Evolutionary conservation across 495 filamentous ascomycete species (phyloP), one percentile per base, ranked within the genome.

Genomic region (Lichenothelia convexa): DNA sequence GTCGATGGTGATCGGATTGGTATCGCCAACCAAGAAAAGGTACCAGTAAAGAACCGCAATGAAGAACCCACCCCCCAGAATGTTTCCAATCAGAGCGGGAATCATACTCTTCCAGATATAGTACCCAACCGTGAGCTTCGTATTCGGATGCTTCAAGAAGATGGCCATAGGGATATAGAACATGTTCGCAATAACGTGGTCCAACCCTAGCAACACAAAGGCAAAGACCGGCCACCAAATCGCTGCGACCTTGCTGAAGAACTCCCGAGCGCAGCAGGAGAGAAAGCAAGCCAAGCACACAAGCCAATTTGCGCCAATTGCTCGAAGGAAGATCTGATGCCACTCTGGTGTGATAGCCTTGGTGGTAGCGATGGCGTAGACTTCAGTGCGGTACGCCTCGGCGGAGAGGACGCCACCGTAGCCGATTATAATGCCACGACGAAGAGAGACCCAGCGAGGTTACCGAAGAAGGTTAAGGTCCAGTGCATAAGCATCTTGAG

Each of bases 71-170:
- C n/a, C n/a, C n/a, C 24, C 71, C n/a, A 77, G 39, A 21, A 67
- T 61, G 43, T 75, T 78, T 3, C 71, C 70, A 15, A 75, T 37
- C 15, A 64, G 31, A 2, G 68, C 58, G 1, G 73, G 73, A 34
- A 76, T 71, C 31, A 74, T 67, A 16, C 62, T 65, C 45, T 78
- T 74, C 70, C 69, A 76, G 45, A 75, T 73, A 34, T 76, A 75
- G 32, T 73, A 49, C 1, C 61, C 58, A 5, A 68, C 59, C 1
- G 54, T 57, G 18, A 76, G 55, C 0, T n/a, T n/a, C n/a, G n/a
- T n/a, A 68, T 46, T 5, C 68, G 67, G 31, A 73, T 66, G 43
- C 70, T 18, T 5, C 15, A 40, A 1, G 1, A 13, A 29, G 24
- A 29, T 29, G 15, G 9, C 24, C 45, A 68, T 48, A 6, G 71